Conservation (phyloP, 305 asterid species). For the Fraxinus baroniana region DNA sequence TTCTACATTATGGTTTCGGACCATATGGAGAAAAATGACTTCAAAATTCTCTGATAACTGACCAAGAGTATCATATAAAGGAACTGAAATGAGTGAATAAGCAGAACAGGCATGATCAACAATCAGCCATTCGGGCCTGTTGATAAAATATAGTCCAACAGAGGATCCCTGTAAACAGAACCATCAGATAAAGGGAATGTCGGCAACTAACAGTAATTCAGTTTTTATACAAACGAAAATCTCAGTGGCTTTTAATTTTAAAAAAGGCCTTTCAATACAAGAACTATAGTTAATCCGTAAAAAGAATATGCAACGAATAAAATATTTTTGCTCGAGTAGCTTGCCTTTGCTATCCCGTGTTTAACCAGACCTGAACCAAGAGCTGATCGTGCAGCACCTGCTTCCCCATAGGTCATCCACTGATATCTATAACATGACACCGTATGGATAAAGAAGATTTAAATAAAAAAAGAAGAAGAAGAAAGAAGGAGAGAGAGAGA, state of each 20-base stretch:
- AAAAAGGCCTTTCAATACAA: neutral
- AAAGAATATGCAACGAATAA: neutral
- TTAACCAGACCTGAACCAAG: slow-evolving; percentile 61
- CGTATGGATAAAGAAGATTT: neutral
- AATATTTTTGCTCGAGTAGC: slow-evolving; percentile 10
- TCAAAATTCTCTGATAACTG: neutral
- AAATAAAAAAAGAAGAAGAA: neutral
- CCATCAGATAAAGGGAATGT: neutral
- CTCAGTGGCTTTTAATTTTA: neutral
- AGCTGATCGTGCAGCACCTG: slow-evolving; percentile 50
- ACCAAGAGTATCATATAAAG: slow-evolving; percentile 71
- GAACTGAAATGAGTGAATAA: slow-evolving; percentile 59
- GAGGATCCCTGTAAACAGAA: slow-evolving; percentile 47
- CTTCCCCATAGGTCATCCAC: slow-evolving; percentile 65
- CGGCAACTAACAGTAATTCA: neutral
- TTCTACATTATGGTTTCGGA: neutral
- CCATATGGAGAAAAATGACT: neutral
- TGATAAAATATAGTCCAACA: slow-evolving; percentile 60
- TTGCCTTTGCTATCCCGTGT: slow-evolving; percentile 49
- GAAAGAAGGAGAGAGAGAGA: neutral
- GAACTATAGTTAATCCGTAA: neutral
- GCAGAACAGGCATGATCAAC: slow-evolving; percentile 79
- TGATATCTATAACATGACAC: slow-evolving; percentile 37
- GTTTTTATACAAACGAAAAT: neutral
- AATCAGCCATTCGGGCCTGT: slow-evolving; percentile 67